Evolutionary conservation across 148 eudicot species (phyloP).

Genomic region (Camellia sinensis): DNA sequence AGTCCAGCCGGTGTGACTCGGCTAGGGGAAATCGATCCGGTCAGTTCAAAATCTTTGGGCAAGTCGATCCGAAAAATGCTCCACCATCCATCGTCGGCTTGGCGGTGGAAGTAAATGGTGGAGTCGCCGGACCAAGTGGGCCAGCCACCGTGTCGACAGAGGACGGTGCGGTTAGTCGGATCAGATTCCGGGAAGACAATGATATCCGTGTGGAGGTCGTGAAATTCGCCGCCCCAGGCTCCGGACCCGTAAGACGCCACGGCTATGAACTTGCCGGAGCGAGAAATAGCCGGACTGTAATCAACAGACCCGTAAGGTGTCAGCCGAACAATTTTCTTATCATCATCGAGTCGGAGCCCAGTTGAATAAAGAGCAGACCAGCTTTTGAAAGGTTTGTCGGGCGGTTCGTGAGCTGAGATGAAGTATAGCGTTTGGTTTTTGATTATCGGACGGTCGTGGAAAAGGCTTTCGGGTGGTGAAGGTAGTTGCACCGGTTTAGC

Average conservation of each 20-base stretch:
- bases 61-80: conserved; percentile 62
- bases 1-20: conserved; percentile 75
- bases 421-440: conserved; percentile 36
- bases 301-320: conserved; percentile 64
- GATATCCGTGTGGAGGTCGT: conserved; percentile 55
- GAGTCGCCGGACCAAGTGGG: conserved; percentile 69
- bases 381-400: conserved; percentile 41
- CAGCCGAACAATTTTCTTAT: conserved; percentile 22
- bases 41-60: neutral
- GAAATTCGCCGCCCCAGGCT: conserved; percentile 68
- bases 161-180: conserved; percentile 38
- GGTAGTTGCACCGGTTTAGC: conserved; percentile 23
- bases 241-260: conserved; percentile 65
- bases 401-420: conserved; percentile 54
- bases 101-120: conserved; percentile 67
- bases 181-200: conserved; percentile 47
- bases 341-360: neutral
- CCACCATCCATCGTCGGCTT: conserved; percentile 87
- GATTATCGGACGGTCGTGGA: conserved; percentile 66
- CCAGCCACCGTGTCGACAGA: conserved; percentile 76
- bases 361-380: conserved; percentile 60
- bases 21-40: conserved; percentile 16
- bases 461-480: conserved; percentile 42
- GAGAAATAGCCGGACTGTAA: conserved; percentile 69
- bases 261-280: conserved; percentile 47